Evolutionary conservation across 768 basidiomycete species (phyloP), one percentile per base, ranked within the genome.

Genomic region (Russula sp.): DNA sequence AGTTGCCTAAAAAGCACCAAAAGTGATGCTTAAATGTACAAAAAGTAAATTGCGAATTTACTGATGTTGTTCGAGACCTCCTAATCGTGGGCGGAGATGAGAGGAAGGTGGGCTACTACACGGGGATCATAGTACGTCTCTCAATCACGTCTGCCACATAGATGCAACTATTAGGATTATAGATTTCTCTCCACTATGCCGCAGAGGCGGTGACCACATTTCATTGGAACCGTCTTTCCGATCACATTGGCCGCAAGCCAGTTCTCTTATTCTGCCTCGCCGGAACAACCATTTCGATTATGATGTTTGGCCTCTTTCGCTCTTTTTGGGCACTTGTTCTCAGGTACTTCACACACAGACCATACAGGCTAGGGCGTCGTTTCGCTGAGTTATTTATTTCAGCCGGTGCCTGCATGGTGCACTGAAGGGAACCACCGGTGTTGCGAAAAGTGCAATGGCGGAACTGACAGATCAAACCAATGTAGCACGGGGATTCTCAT

Each of bases 381-480:
- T 29, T 29, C 25, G 25, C 3, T 29, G 25, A 3, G 25, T 29
- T 29, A 29, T 29, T 29, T 29, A 29, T 29, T 3, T 38, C 34
- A 60, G 51, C 41, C 20, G 58, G 7, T 53, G 11, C 43, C 49
- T 61, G 25, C n/a, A 50, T 41, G 60, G 60, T 16, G 14, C 56
- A 16, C 22, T 61, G 3, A 49, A 43, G 25, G 60, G 60, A 5
- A 56, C 56, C 29, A 13, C 39, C 20, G 61, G 61, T 2, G 49
- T 57, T 5, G 46, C 57, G 25, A 62, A 52, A 32, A 62, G 56
- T 34, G 47, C 83, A 67, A 78, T 88, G 73, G 85, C 79, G 0
- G 86, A 87, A 58, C 70, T 87, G 35, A 86, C 86, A 0, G 85
- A 87, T 66, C 72, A 78, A 1, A 80, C 81, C 0, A 87, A 87